Percentiles rank a stretch among this genome's conserved stretches.
phyloP scores from a whole-genome alignment of 2,329 filamentous ascomycete genomes.

The Pseudocercospora macadamiae region DNA sequence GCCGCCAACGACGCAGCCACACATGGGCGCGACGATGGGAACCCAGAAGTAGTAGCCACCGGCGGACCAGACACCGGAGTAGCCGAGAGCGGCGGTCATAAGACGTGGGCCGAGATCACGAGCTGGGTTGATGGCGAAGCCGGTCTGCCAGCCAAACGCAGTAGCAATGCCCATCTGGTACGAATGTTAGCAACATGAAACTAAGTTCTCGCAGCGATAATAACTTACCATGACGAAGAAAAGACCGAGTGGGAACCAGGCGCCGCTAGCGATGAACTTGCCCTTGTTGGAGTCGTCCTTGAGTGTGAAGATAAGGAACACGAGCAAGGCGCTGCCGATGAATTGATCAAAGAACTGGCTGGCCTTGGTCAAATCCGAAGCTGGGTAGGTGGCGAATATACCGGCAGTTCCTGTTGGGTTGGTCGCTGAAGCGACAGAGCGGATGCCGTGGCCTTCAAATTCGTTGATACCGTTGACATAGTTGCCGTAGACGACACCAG shows the following conservation, averaged over 20 bases:
- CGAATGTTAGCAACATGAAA: slow-evolving; percentile 6
- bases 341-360: slow-evolving; percentile 73
- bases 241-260: slow-evolving; percentile 61
- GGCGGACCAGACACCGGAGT: slow-evolving; percentile 64
- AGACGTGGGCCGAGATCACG: slow-evolving; percentile 72
- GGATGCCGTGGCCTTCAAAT: slow-evolving; percentile 59
- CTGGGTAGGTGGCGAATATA: slow-evolving; percentile 71
- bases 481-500: slow-evolving; percentile 50
- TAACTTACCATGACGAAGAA: slow-evolving; percentile 61
- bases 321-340: slow-evolving; percentile 65
- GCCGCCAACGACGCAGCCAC: slow-evolving; percentile 64
- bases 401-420: slow-evolving; percentile 60
- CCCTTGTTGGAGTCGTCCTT: slow-evolving; percentile 56
- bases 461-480: slow-evolving; percentile 60
- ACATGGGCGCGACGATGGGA: slow-evolving; percentile 67
- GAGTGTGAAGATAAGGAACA: slow-evolving; percentile 71
- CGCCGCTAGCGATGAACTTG: slow-evolving; percentile 37
- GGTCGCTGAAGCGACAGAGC: slow-evolving; percentile 62
- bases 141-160: slow-evolving; percentile 71
- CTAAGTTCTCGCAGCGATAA: background rate
- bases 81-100: slow-evolving; percentile 68
- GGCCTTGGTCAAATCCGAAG: slow-evolving; percentile 62
- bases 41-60: slow-evolving; percentile 72
- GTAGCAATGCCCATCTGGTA: slow-evolving; percentile 63
- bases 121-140: slow-evolving; percentile 69